phyloP scores from a whole-genome alignment of 768 basidiomycete species.

The Pleurotus sapidus region DNA sequence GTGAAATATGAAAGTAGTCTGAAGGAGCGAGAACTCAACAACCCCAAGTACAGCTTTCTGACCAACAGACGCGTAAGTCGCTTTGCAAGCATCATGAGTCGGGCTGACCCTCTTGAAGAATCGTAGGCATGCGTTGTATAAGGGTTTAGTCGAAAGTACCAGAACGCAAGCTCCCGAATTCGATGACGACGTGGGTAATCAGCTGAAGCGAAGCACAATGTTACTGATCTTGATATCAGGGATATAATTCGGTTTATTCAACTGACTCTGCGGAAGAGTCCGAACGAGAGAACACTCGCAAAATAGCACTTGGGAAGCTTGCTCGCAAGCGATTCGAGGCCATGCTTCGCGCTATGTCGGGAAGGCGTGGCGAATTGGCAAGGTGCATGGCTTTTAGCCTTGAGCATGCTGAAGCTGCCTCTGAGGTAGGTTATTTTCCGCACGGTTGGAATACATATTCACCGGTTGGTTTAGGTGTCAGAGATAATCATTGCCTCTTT shows the following conservation, averaged over 20 bases:
- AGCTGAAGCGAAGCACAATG: not conserved
- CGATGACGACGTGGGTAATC: slow-evolving; percentile 64
- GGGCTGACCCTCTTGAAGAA: slow-evolving; percentile 41
- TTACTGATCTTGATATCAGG: slow-evolving; percentile 38
- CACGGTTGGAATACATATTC: not conserved
- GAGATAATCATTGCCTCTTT: slow-evolving; percentile 90
- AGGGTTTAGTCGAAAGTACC: slow-evolving; percentile 60
- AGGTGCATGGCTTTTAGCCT: slow-evolving; percentile 97
- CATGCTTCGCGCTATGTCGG: slow-evolving; percentile 84
- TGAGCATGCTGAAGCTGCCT: slow-evolving; percentile 93
- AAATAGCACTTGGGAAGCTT: slow-evolving; percentile 72
- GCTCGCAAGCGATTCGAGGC: slow-evolving; percentile 86
- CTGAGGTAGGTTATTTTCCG: slow-evolving; percentile 58
- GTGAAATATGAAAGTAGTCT: slow-evolving; percentile 72
- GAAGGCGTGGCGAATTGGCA: slow-evolving; percentile 87
- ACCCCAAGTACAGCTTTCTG: slow-evolving; percentile 83
- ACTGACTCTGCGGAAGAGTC: slow-evolving; percentile 95
- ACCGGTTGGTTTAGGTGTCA: slow-evolving; percentile 54
- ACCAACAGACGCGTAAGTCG: slow-evolving; percentile 49
- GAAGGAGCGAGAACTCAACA: slow-evolving; percentile 72
- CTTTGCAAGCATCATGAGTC: slow-evolving; percentile 2
- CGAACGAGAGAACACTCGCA: slow-evolving; percentile 79
- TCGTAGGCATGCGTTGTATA: slow-evolving; percentile 68
- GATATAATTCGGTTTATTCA: slow-evolving; percentile 85
- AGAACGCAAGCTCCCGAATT: slow-evolving; percentile 63